phyloP scores from a whole-genome alignment of 805 yeast species.

The Nakazawaea populi region DNA sequence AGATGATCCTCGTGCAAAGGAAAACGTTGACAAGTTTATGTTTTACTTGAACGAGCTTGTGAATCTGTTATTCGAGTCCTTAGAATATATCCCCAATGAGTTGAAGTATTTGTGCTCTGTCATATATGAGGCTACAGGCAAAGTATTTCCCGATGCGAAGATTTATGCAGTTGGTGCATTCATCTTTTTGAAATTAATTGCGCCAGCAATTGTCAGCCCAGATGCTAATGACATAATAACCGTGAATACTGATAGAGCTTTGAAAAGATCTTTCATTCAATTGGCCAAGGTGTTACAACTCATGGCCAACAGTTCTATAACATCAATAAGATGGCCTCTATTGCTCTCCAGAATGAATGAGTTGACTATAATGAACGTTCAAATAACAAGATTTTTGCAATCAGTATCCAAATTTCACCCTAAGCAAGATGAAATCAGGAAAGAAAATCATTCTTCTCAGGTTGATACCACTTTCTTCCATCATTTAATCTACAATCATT shows the following conservation, averaged over 20 bases:
- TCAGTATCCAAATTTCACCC: constrained; percentile 22
- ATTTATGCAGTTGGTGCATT: constrained; percentile 80
- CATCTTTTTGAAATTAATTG: constrained; percentile 70
- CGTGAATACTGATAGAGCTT: constrained; percentile 11
- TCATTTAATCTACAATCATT: constrained; percentile 42
- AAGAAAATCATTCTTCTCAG: constrained; percentile 16
- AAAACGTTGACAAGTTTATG: constrained; percentile 43
- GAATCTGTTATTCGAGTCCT: constrained; percentile 51
- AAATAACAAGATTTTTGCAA: constrained; percentile 35
- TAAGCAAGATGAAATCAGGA: constrained; percentile 16
- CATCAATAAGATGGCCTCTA: constrained; percentile 59
- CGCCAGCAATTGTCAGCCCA: constrained; percentile 90
- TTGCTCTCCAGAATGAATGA: constrained; percentile 36
- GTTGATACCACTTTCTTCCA: constrained; percentile 37
- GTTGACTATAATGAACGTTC: constrained; percentile 30
- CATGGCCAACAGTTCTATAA: constrained; percentile 77
- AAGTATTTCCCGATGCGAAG: constrained; percentile 62
- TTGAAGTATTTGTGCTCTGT: constrained; percentile 66
- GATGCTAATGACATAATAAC: constrained; percentile 39
- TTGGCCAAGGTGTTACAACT: constrained; percentile 81
- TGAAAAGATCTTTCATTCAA: constrained; percentile 63
- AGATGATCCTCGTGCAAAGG: constrained; percentile 31
- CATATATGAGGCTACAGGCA: constrained; percentile 49
- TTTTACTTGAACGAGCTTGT: constrained; percentile 51
- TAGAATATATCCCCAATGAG: constrained; percentile 59